Evolutionary conservation across 805 yeast genomes (phyloP).

Genomic region (Metschnikowia noctiluminum): DNA sequence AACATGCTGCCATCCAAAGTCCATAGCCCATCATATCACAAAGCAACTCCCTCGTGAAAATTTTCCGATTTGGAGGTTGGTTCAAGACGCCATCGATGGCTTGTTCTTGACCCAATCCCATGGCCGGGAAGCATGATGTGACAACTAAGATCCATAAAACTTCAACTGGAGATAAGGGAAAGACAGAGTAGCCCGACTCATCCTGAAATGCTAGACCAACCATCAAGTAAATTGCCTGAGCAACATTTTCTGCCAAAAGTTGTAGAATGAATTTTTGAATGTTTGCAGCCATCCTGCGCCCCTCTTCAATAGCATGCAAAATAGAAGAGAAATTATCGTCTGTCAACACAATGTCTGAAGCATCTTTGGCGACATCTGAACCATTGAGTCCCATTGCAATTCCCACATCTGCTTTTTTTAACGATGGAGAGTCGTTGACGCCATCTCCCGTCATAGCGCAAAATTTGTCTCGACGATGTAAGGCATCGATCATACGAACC

Average conservation of each 20-base stretch:
- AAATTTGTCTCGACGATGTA: slow-evolving; percentile 43
- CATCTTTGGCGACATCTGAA: slow-evolving; percentile 29
- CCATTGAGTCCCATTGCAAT: slow-evolving; percentile 31
- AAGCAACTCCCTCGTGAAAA: slow-evolving; percentile 41
- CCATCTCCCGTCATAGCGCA: slow-evolving; percentile 71
- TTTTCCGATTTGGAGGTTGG: slow-evolving; percentile 34
- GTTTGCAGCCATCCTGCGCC: slow-evolving; percentile 21
- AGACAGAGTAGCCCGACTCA: slow-evolving; percentile 61
- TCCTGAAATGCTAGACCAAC: slow-evolving; percentile 74
- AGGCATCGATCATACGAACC: slow-evolving; percentile 77
- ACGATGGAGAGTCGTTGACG: slow-evolving; percentile 28
- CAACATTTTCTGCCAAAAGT: slow-evolving; percentile 27
- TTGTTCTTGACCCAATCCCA: slow-evolving; percentile 32
- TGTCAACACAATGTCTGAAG: slow-evolving; percentile 26
- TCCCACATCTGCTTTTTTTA: slow-evolving; percentile 28
- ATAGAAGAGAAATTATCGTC: slow-evolving; percentile 28
- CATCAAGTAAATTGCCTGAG: slow-evolving; percentile 62
- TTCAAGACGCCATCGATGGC: slow-evolving; percentile 39
- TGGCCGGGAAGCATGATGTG: slow-evolving; percentile 22
- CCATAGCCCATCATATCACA: slow-evolving; percentile 41
- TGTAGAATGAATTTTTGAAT: slow-evolving; percentile 22
- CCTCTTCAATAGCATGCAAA: slow-evolving; percentile 28
- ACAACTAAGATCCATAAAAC: slow-evolving; percentile 23
- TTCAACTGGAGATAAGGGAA: slow-evolving; percentile 57
- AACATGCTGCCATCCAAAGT: slow-evolving; percentile 40